These are phyloP conservation scores for Silene latifolia DNA, from an alignment of 148 eudicot species.

Conservation along the genomic window DNA sequence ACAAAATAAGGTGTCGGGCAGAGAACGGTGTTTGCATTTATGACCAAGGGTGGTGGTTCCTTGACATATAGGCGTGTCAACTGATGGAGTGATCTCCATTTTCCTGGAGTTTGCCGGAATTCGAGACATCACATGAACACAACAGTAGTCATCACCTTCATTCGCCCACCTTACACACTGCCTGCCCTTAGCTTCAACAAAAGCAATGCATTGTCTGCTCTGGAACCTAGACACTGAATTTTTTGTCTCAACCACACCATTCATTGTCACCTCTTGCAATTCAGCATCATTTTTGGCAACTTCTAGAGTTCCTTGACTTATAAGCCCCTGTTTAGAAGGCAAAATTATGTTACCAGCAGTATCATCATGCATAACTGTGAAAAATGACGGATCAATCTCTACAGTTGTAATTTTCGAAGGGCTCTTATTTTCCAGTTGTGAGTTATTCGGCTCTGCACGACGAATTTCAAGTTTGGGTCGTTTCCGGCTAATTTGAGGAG, in stretches of 20 bases:
- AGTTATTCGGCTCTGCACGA: slow-evolving; percentile 73
- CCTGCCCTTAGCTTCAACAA: slow-evolving; percentile 86
- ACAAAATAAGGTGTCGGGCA: slow-evolving; percentile 66
- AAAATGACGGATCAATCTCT: slow-evolving; percentile 54
- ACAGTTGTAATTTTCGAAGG: slow-evolving; percentile 33
- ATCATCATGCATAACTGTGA: slow-evolving; percentile 34
- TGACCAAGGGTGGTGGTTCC: slow-evolving; percentile 83
- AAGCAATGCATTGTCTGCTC: slow-evolving; percentile 72
- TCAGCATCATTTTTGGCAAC: slow-evolving; percentile 30
- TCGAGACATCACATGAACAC: slow-evolving; percentile 82
- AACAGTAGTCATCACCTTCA: slow-evolving; percentile 88
- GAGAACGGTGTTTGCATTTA: slow-evolving; percentile 81
- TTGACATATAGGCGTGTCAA: slow-evolving; percentile 61
- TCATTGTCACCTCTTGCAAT: slow-evolving; percentile 27
- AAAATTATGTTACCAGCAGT: slow-evolving; percentile 26
- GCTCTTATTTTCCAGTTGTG: slow-evolving; percentile 37
- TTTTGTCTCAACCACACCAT: slow-evolving; percentile 33
- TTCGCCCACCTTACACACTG: slow-evolving; percentile 94
- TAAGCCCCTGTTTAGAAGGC: slow-evolving; percentile 23
- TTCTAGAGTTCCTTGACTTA: slow-evolving; percentile 26
- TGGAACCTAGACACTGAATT: slow-evolving; percentile 32
- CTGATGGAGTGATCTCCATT: slow-evolving; percentile 39
- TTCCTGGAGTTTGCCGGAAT: slow-evolving; percentile 37
- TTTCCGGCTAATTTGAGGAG: slow-evolving; percentile 62
- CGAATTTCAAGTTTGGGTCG: slow-evolving; percentile 98